Percentiles rank a stretch among this genome's conserved stretches.
Conservation (phyloP, 352 stramenopile species). For the Globisporangium spinosum region DNA sequence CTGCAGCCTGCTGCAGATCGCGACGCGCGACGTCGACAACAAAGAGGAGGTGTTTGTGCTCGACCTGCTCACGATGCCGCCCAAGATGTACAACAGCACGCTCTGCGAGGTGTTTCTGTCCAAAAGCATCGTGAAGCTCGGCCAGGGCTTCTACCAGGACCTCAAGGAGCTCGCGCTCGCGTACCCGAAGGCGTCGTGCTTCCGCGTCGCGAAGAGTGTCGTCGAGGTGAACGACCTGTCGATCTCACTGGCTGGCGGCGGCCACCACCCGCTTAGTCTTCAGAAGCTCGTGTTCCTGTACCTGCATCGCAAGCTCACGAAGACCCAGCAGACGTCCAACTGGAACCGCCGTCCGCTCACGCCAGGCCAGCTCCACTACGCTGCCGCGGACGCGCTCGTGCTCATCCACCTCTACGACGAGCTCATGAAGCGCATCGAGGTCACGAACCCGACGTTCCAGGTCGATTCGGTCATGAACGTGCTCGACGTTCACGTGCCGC, state of each 20-base stretch:
- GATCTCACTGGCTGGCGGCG: slow-evolving; percentile 36
- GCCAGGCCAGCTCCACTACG: slow-evolving; percentile 58
- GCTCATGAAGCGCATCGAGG: slow-evolving; percentile 34
- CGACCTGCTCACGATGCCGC: slow-evolving; percentile 53
- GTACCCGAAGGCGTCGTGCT: slow-evolving; percentile 69
- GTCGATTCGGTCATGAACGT: slow-evolving; percentile 52
- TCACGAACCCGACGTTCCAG: slow-evolving; percentile 29
- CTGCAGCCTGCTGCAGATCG: slow-evolving; percentile 62
- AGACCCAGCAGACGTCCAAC: slow-evolving; percentile 80
- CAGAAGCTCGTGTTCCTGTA: slow-evolving; percentile 80
- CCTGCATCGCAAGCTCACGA: slow-evolving; percentile 58
- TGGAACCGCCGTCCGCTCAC: slow-evolving; percentile 66
- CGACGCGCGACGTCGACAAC: slow-evolving; percentile 37
- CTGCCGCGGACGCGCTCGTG: slow-evolving; percentile 64
- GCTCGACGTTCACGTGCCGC: slow-evolving; percentile 51
- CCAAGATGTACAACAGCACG: slow-evolving; percentile 59
- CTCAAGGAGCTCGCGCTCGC: slow-evolving; percentile 53
- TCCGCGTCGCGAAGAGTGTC: slow-evolving; percentile 56
- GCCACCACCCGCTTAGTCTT: slow-evolving; percentile 57
- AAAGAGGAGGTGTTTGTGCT: slow-evolving; percentile 73
- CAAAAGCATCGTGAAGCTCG: slow-evolving; percentile 62
- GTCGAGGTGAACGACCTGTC: slow-evolving; percentile 79
- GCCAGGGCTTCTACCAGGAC: slow-evolving; percentile 60
- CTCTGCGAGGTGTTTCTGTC: slow-evolving; percentile 59
- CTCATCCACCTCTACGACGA: slow-evolving; percentile 71